These are phyloP conservation scores for Helenozyma baotianmanensis DNA, from an alignment of 805 yeast genomes.

Conservation along the genomic window DNA sequence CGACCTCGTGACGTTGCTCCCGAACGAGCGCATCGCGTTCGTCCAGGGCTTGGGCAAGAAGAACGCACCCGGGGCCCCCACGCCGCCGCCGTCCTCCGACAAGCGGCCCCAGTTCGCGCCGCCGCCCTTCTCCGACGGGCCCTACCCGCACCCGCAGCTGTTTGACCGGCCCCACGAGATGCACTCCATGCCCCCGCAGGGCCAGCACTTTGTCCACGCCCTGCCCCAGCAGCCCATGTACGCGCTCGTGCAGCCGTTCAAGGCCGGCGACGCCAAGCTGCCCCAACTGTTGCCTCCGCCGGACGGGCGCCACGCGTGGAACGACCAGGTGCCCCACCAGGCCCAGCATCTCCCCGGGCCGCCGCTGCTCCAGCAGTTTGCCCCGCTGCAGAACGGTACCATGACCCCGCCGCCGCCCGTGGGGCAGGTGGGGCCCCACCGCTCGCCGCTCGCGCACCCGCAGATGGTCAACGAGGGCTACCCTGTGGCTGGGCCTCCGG, in stretches of 20 bases:
- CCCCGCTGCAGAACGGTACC: constrained; percentile 12
- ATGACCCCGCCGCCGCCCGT: constrained; percentile 12
- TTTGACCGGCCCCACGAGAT: constrained; percentile 7
- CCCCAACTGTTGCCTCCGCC: constrained; percentile 24
- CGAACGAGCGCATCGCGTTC: constrained; percentile 36
- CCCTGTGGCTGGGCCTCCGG: constrained; percentile 25
- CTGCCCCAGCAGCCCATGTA: constrained; percentile 4
- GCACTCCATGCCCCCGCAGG: constrained; percentile 3
- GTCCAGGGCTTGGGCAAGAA: constrained; percentile 24
- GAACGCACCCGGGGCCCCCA: not conserved
- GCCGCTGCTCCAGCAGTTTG: constrained; percentile 10
- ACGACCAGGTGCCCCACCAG: constrained; percentile 14
- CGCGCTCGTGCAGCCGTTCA: constrained; percentile 8
- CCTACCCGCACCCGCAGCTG: too few species aligned
- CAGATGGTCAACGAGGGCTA: constrained; percentile 12
- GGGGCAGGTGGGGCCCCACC: constrained; percentile 10
- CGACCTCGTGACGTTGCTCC: constrained; percentile 40
- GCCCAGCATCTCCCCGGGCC: constrained; percentile 19
- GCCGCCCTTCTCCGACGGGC: not conserved
- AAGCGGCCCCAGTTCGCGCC: not conserved
- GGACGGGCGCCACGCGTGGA: constrained; percentile 23
- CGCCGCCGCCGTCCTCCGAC: constrained; percentile 2
- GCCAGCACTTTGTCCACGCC: constrained; percentile 1
- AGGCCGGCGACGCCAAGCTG: constrained; percentile 14
- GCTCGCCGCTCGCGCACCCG: constrained; percentile 12